Conservation (phyloP, 1,284 basidiomycete species). For the Spongispora temasekensis region DNA sequence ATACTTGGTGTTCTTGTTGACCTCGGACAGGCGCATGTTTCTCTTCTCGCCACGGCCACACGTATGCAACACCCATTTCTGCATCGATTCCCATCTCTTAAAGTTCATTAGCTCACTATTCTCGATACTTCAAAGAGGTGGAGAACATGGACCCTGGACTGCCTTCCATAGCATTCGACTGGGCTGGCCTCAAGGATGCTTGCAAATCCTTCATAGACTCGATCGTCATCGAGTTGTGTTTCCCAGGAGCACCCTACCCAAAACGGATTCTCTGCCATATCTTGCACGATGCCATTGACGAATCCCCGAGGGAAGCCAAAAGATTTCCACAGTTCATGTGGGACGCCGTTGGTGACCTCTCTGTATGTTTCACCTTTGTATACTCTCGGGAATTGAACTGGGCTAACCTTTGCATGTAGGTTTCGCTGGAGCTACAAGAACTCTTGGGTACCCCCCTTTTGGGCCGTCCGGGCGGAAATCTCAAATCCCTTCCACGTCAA, state of each 20-base stretch:
- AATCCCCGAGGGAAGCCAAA: conserved; percentile 67
- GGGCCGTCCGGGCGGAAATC: conserved; percentile 49
- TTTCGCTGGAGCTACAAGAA: conserved; percentile 61
- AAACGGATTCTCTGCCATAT: conserved; percentile 62
- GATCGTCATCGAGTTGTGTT: conserved; percentile 75
- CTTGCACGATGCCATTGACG: conserved; percentile 66
- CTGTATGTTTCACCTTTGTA: conserved; percentile 54
- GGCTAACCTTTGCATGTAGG: conserved; percentile 38
- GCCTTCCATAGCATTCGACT: conserved; percentile 60
- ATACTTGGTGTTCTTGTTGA: conserved; percentile 59
- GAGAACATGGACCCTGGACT: conserved; percentile 43
- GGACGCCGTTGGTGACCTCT: conserved; percentile 76
- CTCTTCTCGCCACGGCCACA: conserved; percentile 62
- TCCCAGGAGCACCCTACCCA: conserved; percentile 66
- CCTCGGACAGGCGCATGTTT: conserved; percentile 61
- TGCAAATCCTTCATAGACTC: conserved; percentile 77
- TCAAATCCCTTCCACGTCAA: conserved; percentile 47
- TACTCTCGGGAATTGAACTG: conserved; percentile 15
- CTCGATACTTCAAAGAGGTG: conserved; percentile 60
- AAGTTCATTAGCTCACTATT: conserved; percentile 56
- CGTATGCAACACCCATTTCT: conserved; percentile 44
- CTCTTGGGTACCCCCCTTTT: conserved; percentile 60
- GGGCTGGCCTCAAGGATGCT: conserved; percentile 54
- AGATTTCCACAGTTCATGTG: conserved; percentile 75
- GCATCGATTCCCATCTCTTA: conserved; percentile 9